Conservation (phyloP, 805 yeast species). For the Wickerhamiella dianesei region DNA sequence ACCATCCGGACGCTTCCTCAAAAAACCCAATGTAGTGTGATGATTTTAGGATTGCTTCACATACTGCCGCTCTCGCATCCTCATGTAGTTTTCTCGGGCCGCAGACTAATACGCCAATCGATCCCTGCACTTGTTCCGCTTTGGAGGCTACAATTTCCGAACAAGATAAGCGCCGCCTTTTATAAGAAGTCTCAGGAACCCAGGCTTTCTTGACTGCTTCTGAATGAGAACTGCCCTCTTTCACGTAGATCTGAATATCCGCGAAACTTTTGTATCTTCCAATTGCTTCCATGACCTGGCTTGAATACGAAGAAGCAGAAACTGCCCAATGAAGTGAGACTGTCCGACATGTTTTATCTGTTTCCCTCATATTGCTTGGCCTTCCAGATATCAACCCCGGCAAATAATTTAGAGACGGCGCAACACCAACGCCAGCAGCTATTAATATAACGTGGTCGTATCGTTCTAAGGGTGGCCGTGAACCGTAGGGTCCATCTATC, state of each 20-base stretch:
- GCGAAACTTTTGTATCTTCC: neutral
- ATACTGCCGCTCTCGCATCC: conserved; percentile 10
- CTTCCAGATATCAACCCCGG: conserved; percentile 4
- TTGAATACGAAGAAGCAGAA: neutral
- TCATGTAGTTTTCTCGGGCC: conserved; percentile 14
- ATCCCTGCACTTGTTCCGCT: neutral
- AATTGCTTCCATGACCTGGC: conserved; percentile 8
- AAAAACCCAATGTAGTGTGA: conserved; percentile 8
- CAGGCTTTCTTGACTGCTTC: no score
- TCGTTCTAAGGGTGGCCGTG: conserved; percentile 20
- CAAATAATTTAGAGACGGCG: conserved; percentile 29
- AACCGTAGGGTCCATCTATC: conserved; percentile 50
- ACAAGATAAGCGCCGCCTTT: neutral
- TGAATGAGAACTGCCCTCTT: neutral
- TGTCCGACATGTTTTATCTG: neutral
- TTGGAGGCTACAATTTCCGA: neutral
- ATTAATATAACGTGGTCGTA: conserved; percentile 31
- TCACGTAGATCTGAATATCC: neutral
- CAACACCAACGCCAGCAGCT: conserved; percentile 52
- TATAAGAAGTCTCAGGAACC: no score
- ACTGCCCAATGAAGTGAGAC: conserved; percentile 16
- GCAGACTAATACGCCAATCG: conserved; percentile 14
- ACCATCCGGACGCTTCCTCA: conserved; percentile 16
- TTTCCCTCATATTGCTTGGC: neutral
- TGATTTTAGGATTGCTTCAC: conserved; percentile 11